A percentile compares a stretch with the other conserved stretches of the same genome.
These are phyloP conservation scores for Nowakowskiella sp. DNA, from an alignment of 192 early-diverging fungal species.

Conservation along the genomic window DNA sequence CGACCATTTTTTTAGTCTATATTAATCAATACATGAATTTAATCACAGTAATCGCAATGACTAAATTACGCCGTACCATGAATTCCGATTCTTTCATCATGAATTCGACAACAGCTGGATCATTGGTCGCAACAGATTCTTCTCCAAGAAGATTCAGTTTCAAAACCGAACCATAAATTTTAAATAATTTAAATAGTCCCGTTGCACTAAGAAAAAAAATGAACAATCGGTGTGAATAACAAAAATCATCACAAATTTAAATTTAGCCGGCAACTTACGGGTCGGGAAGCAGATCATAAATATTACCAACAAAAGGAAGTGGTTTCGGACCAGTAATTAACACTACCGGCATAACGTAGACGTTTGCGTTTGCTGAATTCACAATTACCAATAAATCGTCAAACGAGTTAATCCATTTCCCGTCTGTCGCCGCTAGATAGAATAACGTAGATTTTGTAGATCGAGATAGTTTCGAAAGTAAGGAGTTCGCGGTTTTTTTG, in stretches of 20 bases:
- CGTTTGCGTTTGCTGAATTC: too few species aligned
- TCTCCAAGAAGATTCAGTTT: constrained; percentile 9
- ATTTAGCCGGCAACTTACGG: constrained; percentile 1
- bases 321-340: constrained; percentile 13
- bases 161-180: constrained; percentile 32
- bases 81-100: constrained; percentile 41
- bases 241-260: not conserved
- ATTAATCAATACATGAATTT: too few species aligned
- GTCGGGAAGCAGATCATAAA: constrained; percentile 7
- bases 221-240: not conserved
- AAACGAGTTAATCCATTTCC: too few species aligned
- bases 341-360: too few species aligned
- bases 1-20: constrained; percentile 40
- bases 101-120: constrained; percentile 33
- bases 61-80: too few species aligned
- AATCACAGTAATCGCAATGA: too few species aligned
- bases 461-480: too few species aligned
- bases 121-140: constrained; percentile 22
- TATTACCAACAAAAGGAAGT: constrained; percentile 10
- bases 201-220: constrained; percentile 10
- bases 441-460: too few species aligned
- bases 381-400: too few species aligned
- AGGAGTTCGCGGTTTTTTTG: too few species aligned
- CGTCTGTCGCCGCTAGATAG: too few species aligned
- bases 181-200: constrained; percentile 19